Conservation (phyloP, 129 eudicot species). For the Centella asiatica region DNA sequence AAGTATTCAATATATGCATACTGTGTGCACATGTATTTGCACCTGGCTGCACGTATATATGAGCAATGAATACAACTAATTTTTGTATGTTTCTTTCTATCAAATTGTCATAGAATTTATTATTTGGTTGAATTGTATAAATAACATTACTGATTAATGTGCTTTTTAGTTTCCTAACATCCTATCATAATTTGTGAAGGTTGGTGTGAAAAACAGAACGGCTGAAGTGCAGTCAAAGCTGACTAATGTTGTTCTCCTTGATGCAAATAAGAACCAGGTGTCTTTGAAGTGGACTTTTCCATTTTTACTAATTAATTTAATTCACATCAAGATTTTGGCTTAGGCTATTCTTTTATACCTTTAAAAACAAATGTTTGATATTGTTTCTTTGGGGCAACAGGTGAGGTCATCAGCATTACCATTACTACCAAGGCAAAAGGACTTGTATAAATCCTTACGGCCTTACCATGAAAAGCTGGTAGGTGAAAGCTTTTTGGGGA, state of each 20-base stretch:
- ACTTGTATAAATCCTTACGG: constrained; percentile 50
- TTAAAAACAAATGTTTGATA: constrained; percentile 5
- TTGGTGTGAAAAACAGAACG: constrained; percentile 91
- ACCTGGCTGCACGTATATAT: background rate
- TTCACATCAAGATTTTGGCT: no score
- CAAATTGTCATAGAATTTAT: background rate
- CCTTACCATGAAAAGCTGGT: constrained; percentile 85
- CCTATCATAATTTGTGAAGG: constrained; percentile 34
- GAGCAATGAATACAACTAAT: background rate
- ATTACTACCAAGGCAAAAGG: constrained; percentile 60
- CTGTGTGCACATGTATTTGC: no score
- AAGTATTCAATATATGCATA: no score
- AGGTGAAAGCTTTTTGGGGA: constrained; percentile 91
- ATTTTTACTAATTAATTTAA: background rate
- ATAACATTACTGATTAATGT: background rate
- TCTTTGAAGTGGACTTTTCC: background rate
- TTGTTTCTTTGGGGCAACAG: constrained; percentile 23
- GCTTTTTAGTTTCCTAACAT: constrained; percentile 7
- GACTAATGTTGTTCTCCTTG: constrained; percentile 69
- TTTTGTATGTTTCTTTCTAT: background rate
- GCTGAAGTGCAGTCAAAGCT: constrained; percentile 83
- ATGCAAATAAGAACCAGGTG: constrained; percentile 93
- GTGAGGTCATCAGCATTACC: constrained; percentile 79
- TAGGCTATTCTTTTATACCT: no score
- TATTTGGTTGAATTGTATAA: no score